Base-by-base conservation (phyloP, 139 green algal species). In the Tetratostichococcus sp. region DNA sequence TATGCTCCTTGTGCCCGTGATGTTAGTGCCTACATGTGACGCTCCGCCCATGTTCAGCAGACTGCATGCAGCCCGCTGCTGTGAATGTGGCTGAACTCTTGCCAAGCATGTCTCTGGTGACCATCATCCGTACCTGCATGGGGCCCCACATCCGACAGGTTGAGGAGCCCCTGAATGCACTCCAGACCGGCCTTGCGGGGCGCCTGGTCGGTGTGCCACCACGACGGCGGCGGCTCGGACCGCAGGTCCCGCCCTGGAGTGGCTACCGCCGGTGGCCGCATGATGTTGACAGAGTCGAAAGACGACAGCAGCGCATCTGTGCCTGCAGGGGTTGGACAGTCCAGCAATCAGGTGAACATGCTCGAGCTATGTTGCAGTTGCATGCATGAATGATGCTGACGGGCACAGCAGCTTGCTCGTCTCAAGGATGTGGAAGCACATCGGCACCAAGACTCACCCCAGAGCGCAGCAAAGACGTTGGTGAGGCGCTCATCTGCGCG, bases 231-330 rank as follows among this genome's bases (percentile, higher is more conserved):
- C 50, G 14, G 50, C 50, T 26, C 14, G 50, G 2, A 5, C 11
- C 17, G 19, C 50, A 62, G 19, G 50, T 62, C 50, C 4, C 17
- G 17, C 17, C 11, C 50, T 17, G 50, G 50, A 5, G 22, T 8
- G 14, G 50, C 26, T 2, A 26, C 50, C 11, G 50, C 26, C 16
- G 23, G 68, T 1, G 76, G 76, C 6, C 43, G 57, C 30, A 73
- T 33, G 34, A 74, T 43, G 67, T 81, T 81, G 77, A 81, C 77
- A 71, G 33, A 69, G 71, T 81, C 77, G 66, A 81, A 77, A 22
- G 66, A 75, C 21, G n/a, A 68, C 23, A 81, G 77, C 43, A 81
- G 66, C 34, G 69, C 71, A 30, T 71, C 74, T 0, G 71, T 77
- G n/a, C 77, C 77, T 62, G 71, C 71, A 77, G 21, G 76, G n/a